Evolutionary conservation across 441 rosid species (phyloP).

Genomic region (Adansonia grandidieri): DNA sequence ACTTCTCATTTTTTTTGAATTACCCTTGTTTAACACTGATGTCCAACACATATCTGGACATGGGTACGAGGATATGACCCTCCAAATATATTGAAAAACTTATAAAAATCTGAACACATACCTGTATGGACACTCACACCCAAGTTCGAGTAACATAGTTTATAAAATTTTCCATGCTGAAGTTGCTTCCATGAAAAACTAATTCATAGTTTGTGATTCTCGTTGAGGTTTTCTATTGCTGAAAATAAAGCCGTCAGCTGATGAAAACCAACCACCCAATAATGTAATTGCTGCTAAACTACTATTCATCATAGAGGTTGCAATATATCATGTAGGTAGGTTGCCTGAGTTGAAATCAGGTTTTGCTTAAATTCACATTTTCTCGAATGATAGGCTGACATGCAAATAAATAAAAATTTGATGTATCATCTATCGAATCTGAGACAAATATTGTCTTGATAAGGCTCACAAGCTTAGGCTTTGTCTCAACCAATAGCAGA

Average conservation of each 20-base stretch:
- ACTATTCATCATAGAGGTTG: neutral
- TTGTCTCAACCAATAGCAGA: neutral
- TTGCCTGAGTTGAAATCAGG: neutral
- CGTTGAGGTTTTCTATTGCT: neutral
- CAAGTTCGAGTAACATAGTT: too few species aligned
- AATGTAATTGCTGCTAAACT: constrained; percentile 11
- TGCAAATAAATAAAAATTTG: neutral
- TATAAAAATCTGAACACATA: too few species aligned
- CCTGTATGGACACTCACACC: too few species aligned
- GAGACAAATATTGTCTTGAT: neutral
- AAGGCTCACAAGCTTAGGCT: neutral
- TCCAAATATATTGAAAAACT: too few species aligned
- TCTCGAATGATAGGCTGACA: neutral
- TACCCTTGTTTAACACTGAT: too few species aligned
- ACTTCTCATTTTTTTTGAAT: too few species aligned
- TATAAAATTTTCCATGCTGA: neutral
- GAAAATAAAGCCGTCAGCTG: neutral
- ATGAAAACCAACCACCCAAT: neutral
- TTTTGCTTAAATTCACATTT: neutral
- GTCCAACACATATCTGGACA: too few species aligned
- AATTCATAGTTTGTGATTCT: neutral
- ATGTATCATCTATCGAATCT: neutral
- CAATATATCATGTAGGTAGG: neutral
- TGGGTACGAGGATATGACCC: too few species aligned
- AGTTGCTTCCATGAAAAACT: neutral